Evolutionary conservation across 2,329 filamentous ascomycete genomes (phyloP), one percentile per base, ranked within the genome.

Genomic region (Penicillium sclerotigenum): DNA sequence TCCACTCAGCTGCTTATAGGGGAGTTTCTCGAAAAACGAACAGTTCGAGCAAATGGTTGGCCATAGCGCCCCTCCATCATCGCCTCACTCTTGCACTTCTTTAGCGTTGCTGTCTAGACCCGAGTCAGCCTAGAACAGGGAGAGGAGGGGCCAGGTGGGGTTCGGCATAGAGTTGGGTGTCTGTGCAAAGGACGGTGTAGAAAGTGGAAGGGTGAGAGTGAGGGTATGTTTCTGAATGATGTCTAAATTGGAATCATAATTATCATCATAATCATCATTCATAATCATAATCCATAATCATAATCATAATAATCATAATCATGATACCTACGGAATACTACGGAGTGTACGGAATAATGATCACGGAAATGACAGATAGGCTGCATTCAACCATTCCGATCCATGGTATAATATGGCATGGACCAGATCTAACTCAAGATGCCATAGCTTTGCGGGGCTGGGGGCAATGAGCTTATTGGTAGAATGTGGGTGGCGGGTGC

Each of bases 51-150:
- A 56, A 56, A 56, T 56, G 49, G 54, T 43, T 56, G 54, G 49
- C 54, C 54, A 53, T 47, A 33, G 54, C 43, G 34, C 36, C 54
- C 54, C 54, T 53, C 54, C 54, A 42, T 56, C 54, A 53, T 56
- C 36, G 54, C 54, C 54, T 56, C 54, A 56, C 54, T 52, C 37
- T 42, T 36, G 28, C 13, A 26, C 36, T 29, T 26, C 4, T 9
- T 37, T 54, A 42, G 47, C n/a, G 42, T 53, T 18, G n/a, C 20
- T 46, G 46, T 36, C 52, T 54, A 54, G 46, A 49, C 45, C 52
- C 45, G 51, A 54, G 43, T 26, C 34, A 54, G 43, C 18, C 41
- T 53, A 36, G 50, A 29, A 29, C 38, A 14, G 38, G 38, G 6
- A 14, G 37, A 7, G 33, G 22, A 11, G 33, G 36, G 47, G 5